These are phyloP conservation scores for Leishmania aethiopica DNA, from an alignment of 208 protist genomes.

Conservation along the genomic window DNA sequence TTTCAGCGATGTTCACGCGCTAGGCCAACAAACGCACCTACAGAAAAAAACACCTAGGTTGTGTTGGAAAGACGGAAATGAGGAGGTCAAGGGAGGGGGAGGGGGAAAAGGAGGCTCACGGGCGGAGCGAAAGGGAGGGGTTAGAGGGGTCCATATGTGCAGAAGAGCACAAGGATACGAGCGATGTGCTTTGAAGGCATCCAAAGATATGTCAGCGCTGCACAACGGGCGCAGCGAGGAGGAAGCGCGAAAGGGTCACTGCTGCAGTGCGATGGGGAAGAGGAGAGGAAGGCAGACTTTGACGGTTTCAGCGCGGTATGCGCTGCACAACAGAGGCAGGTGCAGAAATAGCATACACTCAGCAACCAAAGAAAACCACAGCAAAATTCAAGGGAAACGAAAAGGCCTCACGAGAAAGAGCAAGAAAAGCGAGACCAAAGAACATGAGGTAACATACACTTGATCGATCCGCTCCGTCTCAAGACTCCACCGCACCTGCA, in stretches of 20 bases:
- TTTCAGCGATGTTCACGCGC: not conserved
- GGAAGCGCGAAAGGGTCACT: not conserved
- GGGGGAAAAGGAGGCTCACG: not conserved
- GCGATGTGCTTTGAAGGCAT: not conserved
- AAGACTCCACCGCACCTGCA: not conserved
- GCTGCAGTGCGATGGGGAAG: not conserved
- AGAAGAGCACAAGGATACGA: not conserved
- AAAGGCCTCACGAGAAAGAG: not conserved
- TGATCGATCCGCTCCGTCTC: not conserved
- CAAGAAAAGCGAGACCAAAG: not conserved
- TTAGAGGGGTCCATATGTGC: not conserved
- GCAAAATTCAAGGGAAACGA: not conserved
- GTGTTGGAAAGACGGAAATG: not conserved
- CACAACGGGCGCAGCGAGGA: not conserved
- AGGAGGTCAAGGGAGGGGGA: not conserved
- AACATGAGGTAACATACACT: not conserved
- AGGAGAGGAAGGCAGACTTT: not conserved
- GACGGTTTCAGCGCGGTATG: not conserved
- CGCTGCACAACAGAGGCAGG: not conserved
- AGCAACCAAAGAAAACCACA: not conserved
- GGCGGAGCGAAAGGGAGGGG: not conserved
- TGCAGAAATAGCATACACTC: not conserved
- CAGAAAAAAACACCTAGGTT: not conserved
- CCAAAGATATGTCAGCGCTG: not conserved
- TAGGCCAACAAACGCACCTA: not conserved